Evolutionary conservation across 75 land plant genomes (phyloP), one percentile per base, ranked within the genome.

Genomic region (Selaginella tamariscina): DNA sequence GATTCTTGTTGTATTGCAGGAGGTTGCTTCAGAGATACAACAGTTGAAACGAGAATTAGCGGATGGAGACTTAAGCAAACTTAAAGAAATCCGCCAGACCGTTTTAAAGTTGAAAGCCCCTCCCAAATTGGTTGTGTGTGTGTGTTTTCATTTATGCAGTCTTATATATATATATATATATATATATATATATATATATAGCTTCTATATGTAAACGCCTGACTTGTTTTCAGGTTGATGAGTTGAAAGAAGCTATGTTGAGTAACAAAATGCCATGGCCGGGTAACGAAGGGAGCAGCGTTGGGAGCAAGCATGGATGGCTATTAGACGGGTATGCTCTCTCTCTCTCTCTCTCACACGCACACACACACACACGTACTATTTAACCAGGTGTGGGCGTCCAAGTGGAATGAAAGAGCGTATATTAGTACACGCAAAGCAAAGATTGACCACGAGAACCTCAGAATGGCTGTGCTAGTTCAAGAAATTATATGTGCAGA

Each of bases 371-470:
- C n/a, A n/a, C n/a, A n/a, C n/a, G n/a, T 39, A 15, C 49, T 39
- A 5, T 39, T 39, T 39, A 39, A 39, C 5, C 56, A 95, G 99
- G 99, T 95, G 27, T 95, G 99, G 99, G 99, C 87, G 31, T 95
- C 99, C 70, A 95, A 95, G 44, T 95, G 99, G 99, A 95, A 95
- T 75, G 99, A 95, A 71, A 87, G 99, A 78, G 96, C 99, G 27
- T 95, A 83, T 68, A 80, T 91, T 77, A 95, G 99, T 72, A 91
- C 97, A 1, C 79, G 88, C 11, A 95, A 87, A 75, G 90, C 87
- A 32, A 87, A 79, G 69, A 71, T 90, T 32, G 89, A 90, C 71
- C 97, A 95, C 69, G 88, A 85, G 33, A 79, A 83, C 72, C 82
- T 95, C 9, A 81, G 92, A 79, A 95, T 95, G 99, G 99, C 99